Base-by-base conservation (phyloP, 768 basidiomycete genomes). In the Boletus reticuloceps region DNA sequence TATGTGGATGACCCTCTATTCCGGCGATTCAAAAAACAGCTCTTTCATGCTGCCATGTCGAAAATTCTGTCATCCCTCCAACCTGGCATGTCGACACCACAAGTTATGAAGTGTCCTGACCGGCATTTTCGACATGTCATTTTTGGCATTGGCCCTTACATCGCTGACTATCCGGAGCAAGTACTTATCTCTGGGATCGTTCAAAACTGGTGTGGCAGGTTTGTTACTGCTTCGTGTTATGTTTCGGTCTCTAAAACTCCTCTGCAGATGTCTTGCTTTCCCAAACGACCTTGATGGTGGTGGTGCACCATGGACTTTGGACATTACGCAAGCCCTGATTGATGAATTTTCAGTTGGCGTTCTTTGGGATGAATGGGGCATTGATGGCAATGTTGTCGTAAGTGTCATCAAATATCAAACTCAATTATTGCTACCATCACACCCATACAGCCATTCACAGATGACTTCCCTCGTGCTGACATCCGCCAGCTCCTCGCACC, bases 401-500 rank as follows among this genome's bases (percentile, higher is more conserved):
- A 13, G 22, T 22, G 19, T 29, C 27, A 2, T 29, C 27, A 29
- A 34, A 32, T 43, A 16, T 49, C 44, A 5, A 20, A 32, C 6
- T 38, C 13, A 34, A 22, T 9, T 29, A 29, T 29, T 9, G 27
- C 27, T 29, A 29, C 27, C 27, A 29, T 29, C 9, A 9, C 27
- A 29, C 27, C 27, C 27, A 29, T 29, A 9, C 27, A 73, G 71
- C 70, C 71, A 7, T 75, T 74, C 38, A 75, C 68, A 0, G 55
- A 53, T n/a, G 47, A 64, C n/a, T 74, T 74, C 38, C 72, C 71
- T 0, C 59, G 49, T 22, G 70, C 74, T 0, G 63, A 75, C 22
- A 75, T 75, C 12, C 62, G 70, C 42, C 47, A 69, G 17, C 55
- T 74, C 16, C 22, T 59, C 2, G 3, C 56, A 1, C 32, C 38